Evolutionary conservation across 1,139 yeast species (phyloP), one percentile per base, ranked within the genome.

Genomic region (Suhomyces coccinellae): DNA sequence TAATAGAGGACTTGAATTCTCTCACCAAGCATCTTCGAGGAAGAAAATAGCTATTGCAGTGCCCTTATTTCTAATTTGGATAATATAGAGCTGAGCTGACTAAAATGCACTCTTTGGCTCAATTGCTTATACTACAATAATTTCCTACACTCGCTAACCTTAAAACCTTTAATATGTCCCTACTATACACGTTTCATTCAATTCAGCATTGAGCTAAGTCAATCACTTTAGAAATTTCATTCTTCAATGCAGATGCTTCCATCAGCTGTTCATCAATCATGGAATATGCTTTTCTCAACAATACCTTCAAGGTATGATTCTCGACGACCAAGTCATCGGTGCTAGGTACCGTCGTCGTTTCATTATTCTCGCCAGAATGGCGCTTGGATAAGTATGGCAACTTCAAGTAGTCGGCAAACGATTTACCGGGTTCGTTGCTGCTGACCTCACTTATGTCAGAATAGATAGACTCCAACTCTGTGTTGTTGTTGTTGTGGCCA

Each of bases 381-480:
- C 43, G 41, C 27, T 50, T 46, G 16, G 48, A 36, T 43, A 52
- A 46, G 46, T 50, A 46, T 12, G 69, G 67, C 20, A 65, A 48
- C 45, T 63, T 65, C 54, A 65, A 57, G 47, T 57, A 63, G 36
- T 63, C 67, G 7, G 57, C 50, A 36, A 62, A 58, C 12, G 63
- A 48, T 43, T 59, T 60, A 22, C 46, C 49, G 14, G 38, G 47
- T 43, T 43, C 53, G 44, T 43, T 49, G 26, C 52, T 49, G 32
- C 56, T 54, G 26, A 47, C 48, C 12, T 58, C 65, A 44, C 64
- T 61, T 31, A 55, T 48, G 28, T 62, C 66, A 1, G 71, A 66
- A 47, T 65, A 67, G 11, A 67, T 61, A 1, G 71, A 66, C n/a
- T 66, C 71, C 29, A 57, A 42, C 44, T 66, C 72, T 12, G 44